A percentile compares a stretch with the other conserved stretches of the same genome.
phyloP scores from a whole-genome alignment of 164 flowering plant species.

The Magnolia officinalis region DNA sequence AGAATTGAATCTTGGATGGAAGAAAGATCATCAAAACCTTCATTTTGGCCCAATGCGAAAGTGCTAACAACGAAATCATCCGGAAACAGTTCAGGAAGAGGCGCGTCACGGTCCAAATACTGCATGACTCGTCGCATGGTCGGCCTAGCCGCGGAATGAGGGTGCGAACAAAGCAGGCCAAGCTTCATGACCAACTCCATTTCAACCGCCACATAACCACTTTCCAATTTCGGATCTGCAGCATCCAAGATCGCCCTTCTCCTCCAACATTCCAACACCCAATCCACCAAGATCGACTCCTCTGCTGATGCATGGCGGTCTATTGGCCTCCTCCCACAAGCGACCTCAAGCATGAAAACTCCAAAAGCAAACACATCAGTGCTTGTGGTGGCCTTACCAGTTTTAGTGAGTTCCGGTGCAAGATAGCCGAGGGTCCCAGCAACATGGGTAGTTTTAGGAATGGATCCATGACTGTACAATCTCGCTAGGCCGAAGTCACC shows the following conservation, averaged over 20 bases:
- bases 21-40: background rate
- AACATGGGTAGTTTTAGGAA: slow-evolving; percentile 36
- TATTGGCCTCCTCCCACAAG: slow-evolving; percentile 6
- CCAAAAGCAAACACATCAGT: slow-evolving; percentile 36
- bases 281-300: slow-evolving; percentile 24
- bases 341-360: slow-evolving; percentile 18
- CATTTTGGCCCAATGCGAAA: background rate
- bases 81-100: slow-evolving; percentile 4
- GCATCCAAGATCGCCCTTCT: slow-evolving; percentile 11
- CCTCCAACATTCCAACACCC: slow-evolving; percentile 22
- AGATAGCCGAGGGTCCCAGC: slow-evolving; percentile 32
- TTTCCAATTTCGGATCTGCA: slow-evolving; percentile 15
- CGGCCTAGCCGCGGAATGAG: background rate
- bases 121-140: slow-evolving; percentile 4
- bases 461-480: slow-evolving; percentile 15
- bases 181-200: slow-evolving; percentile 21
- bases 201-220: slow-evolving; percentile 7
- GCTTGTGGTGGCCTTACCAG: slow-evolving; percentile 15
- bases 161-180: slow-evolving; percentile 16
- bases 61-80: background rate
- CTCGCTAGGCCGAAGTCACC: slow-evolving; percentile 23
- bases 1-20: background rate
- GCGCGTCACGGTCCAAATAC: background rate
- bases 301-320: background rate
- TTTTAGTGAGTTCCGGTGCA: slow-evolving; percentile 16